A percentile compares a stretch with the other conserved stretches of the same genome.
Evolutionary conservation across 2,329 filamentous ascomycete species (phyloP).

Genomic region (Cladosporium colombiae): DNA sequence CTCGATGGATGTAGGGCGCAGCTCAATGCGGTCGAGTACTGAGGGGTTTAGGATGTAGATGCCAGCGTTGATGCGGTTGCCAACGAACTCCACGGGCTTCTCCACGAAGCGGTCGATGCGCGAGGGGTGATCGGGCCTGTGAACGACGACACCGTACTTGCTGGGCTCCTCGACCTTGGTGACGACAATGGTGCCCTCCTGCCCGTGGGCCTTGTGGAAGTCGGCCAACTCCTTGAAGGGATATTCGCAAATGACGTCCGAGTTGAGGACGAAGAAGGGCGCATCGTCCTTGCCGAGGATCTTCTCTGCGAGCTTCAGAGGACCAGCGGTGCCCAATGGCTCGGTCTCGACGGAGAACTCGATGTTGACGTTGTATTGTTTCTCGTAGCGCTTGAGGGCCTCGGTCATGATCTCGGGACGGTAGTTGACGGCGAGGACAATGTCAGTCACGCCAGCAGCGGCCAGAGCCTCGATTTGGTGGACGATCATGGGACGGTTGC

Average conservation of each 20-base stretch:
- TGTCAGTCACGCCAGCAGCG: constrained; percentile 91
- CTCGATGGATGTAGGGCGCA: constrained; percentile 95
- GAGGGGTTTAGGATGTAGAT: constrained; percentile 97
- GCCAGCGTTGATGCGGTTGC: constrained; percentile 97
- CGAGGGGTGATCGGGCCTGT: constrained; percentile 87
- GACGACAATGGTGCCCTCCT: constrained; percentile 96
- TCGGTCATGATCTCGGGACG: constrained; percentile 96
- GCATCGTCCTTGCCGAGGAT: constrained; percentile 89
- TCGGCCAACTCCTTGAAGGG: constrained; percentile 86
- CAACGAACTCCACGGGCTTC: constrained; percentile 98
- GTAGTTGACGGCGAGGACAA: constrained; percentile 98
- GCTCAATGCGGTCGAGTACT: constrained; percentile 86
- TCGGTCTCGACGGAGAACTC: constrained; percentile 97
- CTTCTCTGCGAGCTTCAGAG: constrained; percentile 90
- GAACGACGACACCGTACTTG: constrained; percentile 98
- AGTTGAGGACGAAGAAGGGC: constrained; percentile 98
- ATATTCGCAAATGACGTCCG: constrained; percentile 97
- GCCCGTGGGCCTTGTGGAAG: constrained; percentile 90
- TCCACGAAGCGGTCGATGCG: constrained; percentile 98
- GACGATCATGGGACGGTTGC: constrained; percentile 98
- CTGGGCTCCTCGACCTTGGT: constrained; percentile 99
- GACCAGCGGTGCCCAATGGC: constrained; percentile 90
- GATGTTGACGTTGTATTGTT: constrained; percentile 90
- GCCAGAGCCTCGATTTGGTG: constrained; percentile 96
- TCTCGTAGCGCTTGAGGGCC: constrained; percentile 90